phyloP scores from a whole-genome alignment of 108 stramenopile species.

The Nitzschia sp. region DNA sequence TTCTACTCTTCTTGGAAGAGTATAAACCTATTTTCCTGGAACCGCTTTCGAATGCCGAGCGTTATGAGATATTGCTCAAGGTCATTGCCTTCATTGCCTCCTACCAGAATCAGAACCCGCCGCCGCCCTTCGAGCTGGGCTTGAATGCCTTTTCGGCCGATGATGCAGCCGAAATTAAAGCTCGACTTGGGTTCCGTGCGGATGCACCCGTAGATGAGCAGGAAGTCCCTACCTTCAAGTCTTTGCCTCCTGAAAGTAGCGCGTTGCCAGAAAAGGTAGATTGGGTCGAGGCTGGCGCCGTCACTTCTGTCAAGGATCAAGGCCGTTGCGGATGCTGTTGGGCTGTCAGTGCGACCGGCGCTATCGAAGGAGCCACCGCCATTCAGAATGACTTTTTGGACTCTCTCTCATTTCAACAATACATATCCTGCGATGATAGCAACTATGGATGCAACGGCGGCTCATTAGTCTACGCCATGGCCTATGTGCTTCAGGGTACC shows the following conservation, averaged over 20 bases:
- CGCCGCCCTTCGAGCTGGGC: conserved; percentile 22
- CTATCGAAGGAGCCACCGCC: conserved; percentile 79
- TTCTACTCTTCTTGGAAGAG: background rate
- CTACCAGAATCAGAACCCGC: conserved; percentile 23
- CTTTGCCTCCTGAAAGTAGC: background rate
- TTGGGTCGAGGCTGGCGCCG: conserved; percentile 75
- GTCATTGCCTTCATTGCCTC: conserved; percentile 21
- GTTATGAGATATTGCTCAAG: conserved; percentile 16
- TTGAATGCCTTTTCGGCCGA: conserved; percentile 39
- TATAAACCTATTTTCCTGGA: conserved; percentile 6
- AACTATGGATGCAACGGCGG: conserved; percentile 90
- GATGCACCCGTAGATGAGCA: background rate
- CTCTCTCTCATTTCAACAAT: conserved; percentile 73
- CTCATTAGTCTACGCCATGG: conserved; percentile 50
- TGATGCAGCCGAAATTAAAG: conserved; percentile 18
- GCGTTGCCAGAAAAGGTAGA: conserved; percentile 50
- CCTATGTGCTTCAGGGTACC: conserved; percentile 37
- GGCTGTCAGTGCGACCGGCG: conserved; percentile 88
- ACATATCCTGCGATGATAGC: conserved; percentile 71
- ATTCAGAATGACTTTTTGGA: conserved; percentile 30
- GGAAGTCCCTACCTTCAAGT: background rate
- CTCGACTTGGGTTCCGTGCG: conserved; percentile 10
- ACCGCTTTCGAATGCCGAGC: conserved; percentile 15
- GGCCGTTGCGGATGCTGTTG: conserved; percentile 92
- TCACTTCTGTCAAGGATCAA: conserved; percentile 86